A percentile compares a stretch with the other conserved stretches of the same genome.
These are phyloP conservation scores for Dissophora ornata DNA, from an alignment of 192 early-diverging fungal genomes.

Conservation along the genomic window DNA sequence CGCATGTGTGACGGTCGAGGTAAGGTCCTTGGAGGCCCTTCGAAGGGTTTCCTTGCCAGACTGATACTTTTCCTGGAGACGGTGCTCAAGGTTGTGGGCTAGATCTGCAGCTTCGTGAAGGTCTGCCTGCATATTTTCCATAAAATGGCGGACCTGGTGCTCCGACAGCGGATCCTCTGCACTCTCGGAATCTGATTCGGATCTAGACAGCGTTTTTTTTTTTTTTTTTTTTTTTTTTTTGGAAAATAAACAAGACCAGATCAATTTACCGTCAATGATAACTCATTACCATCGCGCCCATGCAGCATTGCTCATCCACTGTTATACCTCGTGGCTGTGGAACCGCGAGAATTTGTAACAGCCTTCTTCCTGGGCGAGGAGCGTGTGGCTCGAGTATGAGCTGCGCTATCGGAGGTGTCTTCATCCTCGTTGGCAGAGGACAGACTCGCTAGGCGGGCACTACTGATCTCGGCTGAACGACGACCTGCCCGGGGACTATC, in stretches of 20 bases:
- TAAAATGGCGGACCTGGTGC: conserved; percentile 31
- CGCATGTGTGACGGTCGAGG: conserved; percentile 2
- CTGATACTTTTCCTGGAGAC: conserved; percentile 18
- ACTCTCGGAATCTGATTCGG: conserved; percentile 17
- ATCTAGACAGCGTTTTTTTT: too few species aligned
- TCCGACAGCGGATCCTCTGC: conserved; percentile 28
- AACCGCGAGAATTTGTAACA: background rate
- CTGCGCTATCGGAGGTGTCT: conserved; percentile 13
- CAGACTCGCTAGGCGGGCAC: conserved; percentile 4
- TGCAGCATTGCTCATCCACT: background rate
- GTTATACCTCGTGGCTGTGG: background rate
- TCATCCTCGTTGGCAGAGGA: conserved; percentile 27
- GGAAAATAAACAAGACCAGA: too few species aligned
- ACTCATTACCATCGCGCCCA: too few species aligned
- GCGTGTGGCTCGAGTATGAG: background rate
- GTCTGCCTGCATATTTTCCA: conserved; percentile 22
- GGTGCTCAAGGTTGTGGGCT: conserved; percentile 14
- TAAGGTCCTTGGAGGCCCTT: conserved; percentile 3
- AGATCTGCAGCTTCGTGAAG: conserved; percentile 16
- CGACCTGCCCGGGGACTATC: conserved; percentile 9
- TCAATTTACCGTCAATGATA: too few species aligned
- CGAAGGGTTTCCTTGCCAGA: background rate
- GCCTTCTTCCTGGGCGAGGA: conserved; percentile 20
- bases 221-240: too few species aligned
- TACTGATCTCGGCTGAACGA: too few species aligned